These are phyloP conservation scores for Pseudovirgaria hyperparasitica DNA, from an alignment of 2,329 filamentous ascomycete genomes.

Conservation along the genomic window DNA sequence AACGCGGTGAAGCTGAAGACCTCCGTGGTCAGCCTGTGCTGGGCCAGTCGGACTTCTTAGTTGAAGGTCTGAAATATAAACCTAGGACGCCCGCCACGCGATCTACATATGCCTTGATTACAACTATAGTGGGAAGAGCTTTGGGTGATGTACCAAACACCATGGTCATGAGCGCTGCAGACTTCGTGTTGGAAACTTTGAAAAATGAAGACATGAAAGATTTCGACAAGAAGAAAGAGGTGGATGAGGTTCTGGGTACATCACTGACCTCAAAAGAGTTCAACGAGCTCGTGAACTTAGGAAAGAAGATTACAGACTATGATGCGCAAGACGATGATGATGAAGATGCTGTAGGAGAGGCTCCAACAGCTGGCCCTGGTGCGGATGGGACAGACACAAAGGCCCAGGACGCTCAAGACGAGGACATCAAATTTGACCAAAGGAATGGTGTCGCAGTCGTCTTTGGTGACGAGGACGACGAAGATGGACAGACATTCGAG, in stretches of 20 bases:
- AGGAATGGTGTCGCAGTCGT: slow-evolving; percentile 68
- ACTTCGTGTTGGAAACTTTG: slow-evolving; percentile 77
- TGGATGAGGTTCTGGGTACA: slow-evolving; percentile 83
- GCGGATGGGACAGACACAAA: slow-evolving; percentile 82
- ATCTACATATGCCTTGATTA: slow-evolving; percentile 86
- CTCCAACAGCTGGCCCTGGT: slow-evolving; percentile 47
- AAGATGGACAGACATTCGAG: slow-evolving; percentile 48
- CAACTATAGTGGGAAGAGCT: slow-evolving; percentile 76
- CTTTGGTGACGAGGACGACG: slow-evolving; percentile 75
- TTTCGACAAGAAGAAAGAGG: slow-evolving; percentile 94
- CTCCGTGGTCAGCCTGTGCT: slow-evolving; percentile 64
- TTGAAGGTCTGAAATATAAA: slow-evolving; percentile 85
- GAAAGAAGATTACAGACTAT: slow-evolving; percentile 98
- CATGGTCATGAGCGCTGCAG: slow-evolving; percentile 84
- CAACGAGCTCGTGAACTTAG: slow-evolving; percentile 89
- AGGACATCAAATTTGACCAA: slow-evolving; percentile 65
- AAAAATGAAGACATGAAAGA: slow-evolving; percentile 96
- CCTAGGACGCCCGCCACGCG: slow-evolving; percentile 84
- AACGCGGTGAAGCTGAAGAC: slow-evolving; percentile 58
- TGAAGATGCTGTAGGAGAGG: slow-evolving; percentile 61
- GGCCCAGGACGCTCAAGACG: slow-evolving; percentile 84
- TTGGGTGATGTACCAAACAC: slow-evolving; percentile 89
- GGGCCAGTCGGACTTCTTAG: slow-evolving; percentile 69
- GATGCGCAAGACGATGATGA: slow-evolving; percentile 94
- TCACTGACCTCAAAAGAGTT: slow-evolving; percentile 80